Percentiles rank a stretch among this genome's conserved stretches.
Conservation (phyloP, 345 rosid species). For the Erucastrum elatum region DNA sequence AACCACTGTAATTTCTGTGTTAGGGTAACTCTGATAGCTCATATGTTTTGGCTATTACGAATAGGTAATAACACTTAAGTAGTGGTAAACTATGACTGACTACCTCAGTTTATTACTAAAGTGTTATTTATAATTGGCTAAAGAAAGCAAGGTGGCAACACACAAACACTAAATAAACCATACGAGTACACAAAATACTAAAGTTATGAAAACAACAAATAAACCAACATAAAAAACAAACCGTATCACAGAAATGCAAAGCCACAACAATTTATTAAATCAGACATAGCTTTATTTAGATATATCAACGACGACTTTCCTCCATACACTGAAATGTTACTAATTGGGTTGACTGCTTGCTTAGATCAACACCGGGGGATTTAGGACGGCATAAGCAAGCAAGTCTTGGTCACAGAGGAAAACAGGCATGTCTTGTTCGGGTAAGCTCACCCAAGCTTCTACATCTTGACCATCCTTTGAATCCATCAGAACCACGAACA, state of each 20-base stretch:
- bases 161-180: too few relatives aligned
- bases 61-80: neutral
- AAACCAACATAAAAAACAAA: neutral
- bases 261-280: neutral
- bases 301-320: neutral
- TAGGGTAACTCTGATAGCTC: neutral
- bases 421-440: neutral
- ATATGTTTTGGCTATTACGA: neutral
- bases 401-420: conserved; percentile 6
- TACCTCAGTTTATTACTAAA: too few relatives aligned
- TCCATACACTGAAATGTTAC: neutral
- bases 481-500: neutral
- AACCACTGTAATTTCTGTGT: neutral
- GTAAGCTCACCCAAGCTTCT: conserved; percentile 15
- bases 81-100: too few relatives aligned
- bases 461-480: conserved; percentile 7
- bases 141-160: too few relatives aligned
- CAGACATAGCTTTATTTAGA: neutral
- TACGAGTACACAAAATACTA: neutral
- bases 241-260: neutral
- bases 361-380: neutral
- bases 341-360: neutral
- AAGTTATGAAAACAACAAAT: neutral
- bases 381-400: neutral
- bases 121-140: too few relatives aligned